Percentiles rank a stretch among this genome's conserved stretches.
Evolutionary conservation across 23 red algal species (phyloP).

Genomic region (Gracilaria gracilis): DNA sequence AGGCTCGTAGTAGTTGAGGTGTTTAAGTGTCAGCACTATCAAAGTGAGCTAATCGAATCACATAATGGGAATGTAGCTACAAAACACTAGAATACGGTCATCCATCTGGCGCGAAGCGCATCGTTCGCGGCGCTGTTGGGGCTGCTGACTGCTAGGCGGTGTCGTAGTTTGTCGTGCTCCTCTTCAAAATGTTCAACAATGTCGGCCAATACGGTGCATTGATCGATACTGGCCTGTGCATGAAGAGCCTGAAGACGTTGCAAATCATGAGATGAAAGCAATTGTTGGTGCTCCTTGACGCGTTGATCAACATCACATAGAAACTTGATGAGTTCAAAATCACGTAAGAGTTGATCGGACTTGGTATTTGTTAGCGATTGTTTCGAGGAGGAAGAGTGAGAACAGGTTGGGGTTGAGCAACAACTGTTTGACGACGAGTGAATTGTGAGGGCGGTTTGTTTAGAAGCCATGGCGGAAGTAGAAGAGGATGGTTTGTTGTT

Average conservation of each 20-base stretch:
- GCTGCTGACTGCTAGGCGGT: conserved; percentile 33
- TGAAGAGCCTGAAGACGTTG: conserved; percentile 47
- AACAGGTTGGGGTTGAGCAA: conserved; percentile 11
- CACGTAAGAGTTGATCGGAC: conserved; percentile 52
- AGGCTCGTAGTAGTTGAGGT: neutral
- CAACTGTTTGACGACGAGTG: neutral
- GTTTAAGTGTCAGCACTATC: neutral
- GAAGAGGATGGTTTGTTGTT: neutral
- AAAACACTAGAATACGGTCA: conserved; percentile 22
- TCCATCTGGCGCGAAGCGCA: conserved; percentile 11
- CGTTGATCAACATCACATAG: conserved; percentile 38
- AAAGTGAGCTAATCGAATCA: neutral
- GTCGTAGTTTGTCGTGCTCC: conserved; percentile 41
- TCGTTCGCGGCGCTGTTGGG: conserved; percentile 46
- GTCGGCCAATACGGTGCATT: conserved; percentile 35
- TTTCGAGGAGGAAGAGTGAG: neutral
- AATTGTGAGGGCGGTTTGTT: conserved; percentile 15
- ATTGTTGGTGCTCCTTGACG: conserved; percentile 24
- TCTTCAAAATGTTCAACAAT: conserved; percentile 57
- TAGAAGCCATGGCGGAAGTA: neutral
- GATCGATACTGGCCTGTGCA: conserved; percentile 39
- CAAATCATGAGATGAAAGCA: conserved; percentile 12
- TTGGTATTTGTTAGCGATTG: conserved; percentile 29
- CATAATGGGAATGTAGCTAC: neutral
- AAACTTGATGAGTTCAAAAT: conserved; percentile 60